A percentile compares a stretch with the other conserved stretches of the same genome.
Conservation (phyloP, 78 protist genomes). For the Creolimax fragrantissima region DNA sequence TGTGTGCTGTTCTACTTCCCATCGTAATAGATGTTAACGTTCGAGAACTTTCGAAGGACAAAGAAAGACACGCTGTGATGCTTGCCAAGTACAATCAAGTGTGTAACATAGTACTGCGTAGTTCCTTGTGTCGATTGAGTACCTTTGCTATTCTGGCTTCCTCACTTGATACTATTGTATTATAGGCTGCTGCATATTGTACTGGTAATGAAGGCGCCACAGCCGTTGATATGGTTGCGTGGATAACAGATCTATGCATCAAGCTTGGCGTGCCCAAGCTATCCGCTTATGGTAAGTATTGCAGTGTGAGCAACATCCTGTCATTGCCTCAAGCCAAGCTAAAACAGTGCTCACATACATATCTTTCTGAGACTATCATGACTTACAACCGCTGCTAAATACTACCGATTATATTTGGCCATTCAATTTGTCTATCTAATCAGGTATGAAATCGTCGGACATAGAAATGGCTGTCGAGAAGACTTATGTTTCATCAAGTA, state of each 20-base stretch:
- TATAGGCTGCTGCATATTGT: neutral
- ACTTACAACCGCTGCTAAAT: too few species aligned
- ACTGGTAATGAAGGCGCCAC: neutral
- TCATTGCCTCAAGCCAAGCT: too few species aligned
- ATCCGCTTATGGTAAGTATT: neutral
- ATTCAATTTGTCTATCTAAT: neutral
- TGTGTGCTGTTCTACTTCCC: slow-evolving; percentile 36
- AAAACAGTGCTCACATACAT: too few species aligned
- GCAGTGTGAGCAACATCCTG: too few species aligned
- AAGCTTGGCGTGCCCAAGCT: neutral
- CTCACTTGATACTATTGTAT: too few species aligned
- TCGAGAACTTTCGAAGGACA: neutral
- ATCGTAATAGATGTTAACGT: slow-evolving; percentile 25
- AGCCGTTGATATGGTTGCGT: neutral
- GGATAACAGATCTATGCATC: neutral
- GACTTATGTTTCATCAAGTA: neutral
- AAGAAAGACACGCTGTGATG: neutral
- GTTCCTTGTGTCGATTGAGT: too few species aligned
- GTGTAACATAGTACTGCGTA: neutral
- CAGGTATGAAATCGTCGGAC: neutral
- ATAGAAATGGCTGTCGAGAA: neutral
- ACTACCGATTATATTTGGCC: too few species aligned
- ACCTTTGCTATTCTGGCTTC: too few species aligned
- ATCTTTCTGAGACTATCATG: too few species aligned
- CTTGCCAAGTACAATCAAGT: neutral